A percentile compares a stretch with the other conserved stretches of the same genome.
Conservation (phyloP, 176 grass and related monocot species). For the Miscanthus lutarioriparius region DNA sequence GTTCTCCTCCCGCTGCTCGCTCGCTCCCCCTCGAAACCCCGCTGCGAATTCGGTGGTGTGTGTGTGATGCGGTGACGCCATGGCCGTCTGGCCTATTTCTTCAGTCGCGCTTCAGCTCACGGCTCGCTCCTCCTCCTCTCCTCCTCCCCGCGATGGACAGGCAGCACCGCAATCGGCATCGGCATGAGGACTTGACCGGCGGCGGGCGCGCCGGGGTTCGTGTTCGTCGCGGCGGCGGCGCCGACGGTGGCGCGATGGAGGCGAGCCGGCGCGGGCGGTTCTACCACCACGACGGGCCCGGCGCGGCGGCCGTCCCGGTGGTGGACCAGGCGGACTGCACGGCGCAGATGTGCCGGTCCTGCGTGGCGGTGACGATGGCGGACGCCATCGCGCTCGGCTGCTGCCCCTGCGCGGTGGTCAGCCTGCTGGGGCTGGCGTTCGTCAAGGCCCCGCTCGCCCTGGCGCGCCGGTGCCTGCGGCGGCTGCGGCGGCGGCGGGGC, state of each 20-base stretch:
- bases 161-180: background rate
- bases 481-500: constrained; percentile 32
- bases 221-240: background rate
- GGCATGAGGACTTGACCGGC: constrained; percentile 19
- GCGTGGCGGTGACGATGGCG: constrained; percentile 68
- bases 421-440: constrained; percentile 62
- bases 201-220: background rate
- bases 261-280: constrained; percentile 32
- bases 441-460: constrained; percentile 62
- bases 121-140: background rate
- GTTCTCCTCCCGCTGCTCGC: background rate
- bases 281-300: background rate
- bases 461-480: constrained; percentile 50
- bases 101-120: background rate
- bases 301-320: constrained; percentile 6
- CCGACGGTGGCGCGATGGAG: background rate
- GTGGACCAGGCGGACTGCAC: constrained; percentile 70
- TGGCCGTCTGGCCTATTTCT: constrained; percentile 2
- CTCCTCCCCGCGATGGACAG: constrained; percentile 30
- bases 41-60: background rate
- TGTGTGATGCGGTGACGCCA: constrained; percentile 32
- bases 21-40: background rate
- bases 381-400: constrained; percentile 83
- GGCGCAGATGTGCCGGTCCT: constrained; percentile 67
- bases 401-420: constrained; percentile 81